Evolutionary conservation across 1,284 basidiomycete species (phyloP), one percentile per base, ranked within the genome.

Genomic region (Psilocybe mexicana): DNA sequence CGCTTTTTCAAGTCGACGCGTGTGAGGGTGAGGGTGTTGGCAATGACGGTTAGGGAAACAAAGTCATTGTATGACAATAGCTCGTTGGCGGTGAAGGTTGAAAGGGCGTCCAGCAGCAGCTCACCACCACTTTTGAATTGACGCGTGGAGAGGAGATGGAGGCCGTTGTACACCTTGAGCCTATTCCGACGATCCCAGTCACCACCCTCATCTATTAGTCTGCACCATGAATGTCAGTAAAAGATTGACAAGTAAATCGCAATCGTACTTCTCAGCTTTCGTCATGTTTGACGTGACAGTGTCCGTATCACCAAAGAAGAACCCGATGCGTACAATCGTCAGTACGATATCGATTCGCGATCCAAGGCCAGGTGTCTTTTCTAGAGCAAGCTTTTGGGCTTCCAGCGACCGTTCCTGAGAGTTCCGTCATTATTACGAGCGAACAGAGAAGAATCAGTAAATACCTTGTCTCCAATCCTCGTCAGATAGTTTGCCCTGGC

Each of bases 121-220:
- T 89, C 91, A 40, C 81, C 81, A 6, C 78, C 88, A 24, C 74
- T 85, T 72, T 85, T 90, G 78, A 87, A 94, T 75, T 88, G 87
- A 58, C 96, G 90, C 59, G 95, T 90, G 18, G 93, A 93, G 36
- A 97, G 78, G 33, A 90, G 78, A 70, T 97, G 92, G 1, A 97
- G 77, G 42, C 92, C 96, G 55, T 88, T 86, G 78, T 99, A 99
- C 42, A 98, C 96, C 74, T 98, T 99, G 65, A 98, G 85, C 46
- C 96, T 85, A 72, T 98, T 99, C 33, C 95, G 85, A 56, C 97
- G 82, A 73, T 99, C 96, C 96, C 96, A 99, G 74, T 99, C 96
- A 47, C 97, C 96, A 1, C 97, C 96, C 71, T 95, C 87, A 67
- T 98, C 95, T 52, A 98, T 92, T 36, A 98, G 78, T 61, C 93